Base-by-base conservation (phyloP, 2,329 filamentous ascomycete species). In the Cercospora beticola region DNA sequence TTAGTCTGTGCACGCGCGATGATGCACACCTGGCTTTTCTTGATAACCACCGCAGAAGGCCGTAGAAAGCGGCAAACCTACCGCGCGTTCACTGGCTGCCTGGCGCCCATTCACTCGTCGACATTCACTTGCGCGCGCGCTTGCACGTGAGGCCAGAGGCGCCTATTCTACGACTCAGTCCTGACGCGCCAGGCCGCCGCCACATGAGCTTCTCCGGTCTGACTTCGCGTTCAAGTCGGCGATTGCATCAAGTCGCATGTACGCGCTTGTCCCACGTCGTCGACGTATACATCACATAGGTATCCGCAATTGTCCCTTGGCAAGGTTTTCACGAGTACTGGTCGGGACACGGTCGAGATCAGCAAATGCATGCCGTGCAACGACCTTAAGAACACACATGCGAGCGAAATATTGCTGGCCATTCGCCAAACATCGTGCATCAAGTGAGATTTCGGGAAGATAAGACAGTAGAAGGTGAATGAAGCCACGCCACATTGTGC, bases 11-110 rank as follows among this genome's bases (percentile, higher is more conserved):
- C 43, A 43, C 33, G 18, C n/a, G 33, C 59, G 33, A 43, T 62
- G 59, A 62, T 49, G 33, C 59, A 62, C 33, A 43, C 23, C 59
- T 43, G 33, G 59, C 59, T 59, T 59, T 59, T 59, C 59, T 43
- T 49, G 26, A 62, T 31, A 62, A 62, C 31, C 33, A 31, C 59
- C 33, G 59, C 59, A 62, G 59, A 62, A 62, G 33, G 31, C 33
- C 31, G 23, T 62, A 36, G 59, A 62, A 62, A 46, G 33, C 33
- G 56, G 56, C 56, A 59, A 59, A 59, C 28, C n/a, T 36, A 59
- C 56, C 56, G 30, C 56, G 56, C 56, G 31, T 33, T 59, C 56
- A 59, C 56, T 36, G 56, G 28, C 30, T 59, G 56, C 56, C 56
- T 59, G 4, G 56, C 56, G n/a, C 23, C 56, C 28, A 8, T 31